Conservation (phyloP, 1,284 basidiomycete species). For the Leccinum subrobustum region DNA sequence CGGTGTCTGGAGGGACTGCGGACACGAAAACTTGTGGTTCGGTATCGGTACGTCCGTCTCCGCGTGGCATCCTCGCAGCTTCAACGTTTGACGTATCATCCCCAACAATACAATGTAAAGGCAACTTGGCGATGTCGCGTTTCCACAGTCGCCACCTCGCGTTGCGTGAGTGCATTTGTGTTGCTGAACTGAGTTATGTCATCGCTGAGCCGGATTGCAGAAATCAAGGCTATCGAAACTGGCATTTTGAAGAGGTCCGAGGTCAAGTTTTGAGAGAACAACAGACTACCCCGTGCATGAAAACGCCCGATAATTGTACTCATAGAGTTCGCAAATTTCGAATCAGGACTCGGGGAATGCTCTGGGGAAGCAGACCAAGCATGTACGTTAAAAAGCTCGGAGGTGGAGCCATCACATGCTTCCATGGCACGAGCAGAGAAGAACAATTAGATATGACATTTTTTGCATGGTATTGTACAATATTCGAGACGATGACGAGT, state of each 20-base stretch:
- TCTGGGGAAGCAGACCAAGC: background rate
- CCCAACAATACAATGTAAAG: constrained; percentile 19
- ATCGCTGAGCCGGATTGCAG: constrained; percentile 13
- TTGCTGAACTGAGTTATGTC: background rate
- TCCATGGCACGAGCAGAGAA: background rate
- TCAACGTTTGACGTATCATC: background rate
- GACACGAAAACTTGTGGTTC: constrained; percentile 37
- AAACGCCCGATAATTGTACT: background rate
- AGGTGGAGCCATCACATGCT: background rate
- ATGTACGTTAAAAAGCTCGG: background rate
- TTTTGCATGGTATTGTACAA: constrained; percentile 10
- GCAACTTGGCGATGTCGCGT: constrained; percentile 35
- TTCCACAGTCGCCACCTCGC: constrained; percentile 40
- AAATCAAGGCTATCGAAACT: constrained; percentile 35
- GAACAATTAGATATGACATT: background rate
- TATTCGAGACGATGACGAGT: background rate
- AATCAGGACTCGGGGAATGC: background rate
- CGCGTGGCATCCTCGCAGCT: background rate
- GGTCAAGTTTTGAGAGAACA: constrained; percentile 18
- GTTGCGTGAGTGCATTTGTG: constrained; percentile 30
- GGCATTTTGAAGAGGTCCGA: constrained; percentile 29
- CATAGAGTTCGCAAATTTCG: background rate
- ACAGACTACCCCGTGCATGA: background rate
- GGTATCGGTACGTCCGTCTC: constrained; percentile 29
- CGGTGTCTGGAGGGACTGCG: constrained; percentile 36